These are phyloP conservation scores for Phlyctochytrium bullatum DNA, from an alignment of 192 early-diverging fungal genomes.

Conservation along the genomic window DNA sequence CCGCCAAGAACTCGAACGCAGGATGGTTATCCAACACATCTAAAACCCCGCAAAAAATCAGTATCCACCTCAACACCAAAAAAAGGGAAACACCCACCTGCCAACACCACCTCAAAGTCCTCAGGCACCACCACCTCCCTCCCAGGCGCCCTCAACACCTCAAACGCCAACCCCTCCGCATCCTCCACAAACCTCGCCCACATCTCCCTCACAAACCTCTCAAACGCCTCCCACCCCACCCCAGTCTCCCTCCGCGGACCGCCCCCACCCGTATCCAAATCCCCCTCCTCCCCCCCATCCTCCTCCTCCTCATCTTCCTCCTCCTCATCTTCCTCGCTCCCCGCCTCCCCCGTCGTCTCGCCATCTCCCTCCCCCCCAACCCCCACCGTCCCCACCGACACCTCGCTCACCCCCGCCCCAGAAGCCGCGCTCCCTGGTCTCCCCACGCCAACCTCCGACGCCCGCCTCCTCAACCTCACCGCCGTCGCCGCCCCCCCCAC, in stretches of 20 bases:
- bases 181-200: slow-evolving; percentile 11
- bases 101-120: slow-evolving; percentile 23
- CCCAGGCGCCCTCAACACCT: slow-evolving; percentile 5
- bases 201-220: slow-evolving; percentile 12
- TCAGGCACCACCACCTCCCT: slow-evolving; percentile 7
- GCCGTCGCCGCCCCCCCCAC: slow-evolving; percentile 10
- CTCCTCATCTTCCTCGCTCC: no score
- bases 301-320: background rate
- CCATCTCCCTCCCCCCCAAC: no score
- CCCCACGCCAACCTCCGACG: background rate
- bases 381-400: no score
- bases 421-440: no score
- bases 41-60: background rate
- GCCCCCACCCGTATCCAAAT: background rate
- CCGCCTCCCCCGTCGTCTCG: no score
- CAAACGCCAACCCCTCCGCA: slow-evolving; percentile 17
- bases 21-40: slow-evolving; percentile 80
- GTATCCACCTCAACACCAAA: background rate
- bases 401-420: no score
- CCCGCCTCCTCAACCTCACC: slow-evolving; percentile 7
- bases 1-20: slow-evolving; percentile 77
- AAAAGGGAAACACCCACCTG: slow-evolving; percentile 3
- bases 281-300: background rate
- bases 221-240: slow-evolving; percentile 20
- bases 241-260: background rate